Base-by-base conservation (phyloP, 1,284 basidiomycete species). In the Leccinum pseudoinsigne region DNA sequence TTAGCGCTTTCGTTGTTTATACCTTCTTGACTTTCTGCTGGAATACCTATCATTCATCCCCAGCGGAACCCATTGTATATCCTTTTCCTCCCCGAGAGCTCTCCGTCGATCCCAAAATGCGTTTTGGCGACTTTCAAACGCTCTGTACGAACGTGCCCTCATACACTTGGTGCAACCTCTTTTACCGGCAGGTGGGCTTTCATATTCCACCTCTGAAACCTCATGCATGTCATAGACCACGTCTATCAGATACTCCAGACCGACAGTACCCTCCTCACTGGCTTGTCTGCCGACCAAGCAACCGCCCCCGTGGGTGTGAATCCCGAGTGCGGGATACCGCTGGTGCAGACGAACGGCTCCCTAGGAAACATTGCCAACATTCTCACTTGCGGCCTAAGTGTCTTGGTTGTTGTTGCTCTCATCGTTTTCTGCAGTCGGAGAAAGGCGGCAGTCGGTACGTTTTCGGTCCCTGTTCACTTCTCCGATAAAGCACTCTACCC, bases 351-450 rank as follows among this genome's bases (percentile, higher is more conserved):
- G 18, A 72, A 81, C 50, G 81, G 82, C 45, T 85, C 85, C 2
- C 72, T 90, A 7, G 87, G 85, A 58, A 92, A 92, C 75, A 83
- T 92, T 66, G 89, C 89, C 67, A 88, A 93, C 74, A 86, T 90
- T 72, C 78, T 90, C 67, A 82, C 81, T 4, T 91, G 88, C 69
- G 86, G 78, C 26, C 69, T 90, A 53, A 86, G 86, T 71, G 75
- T 89, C 62, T 59, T 88, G 47, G 69, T 86, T 67, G 71, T 83
- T 31, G 68, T 76, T n/a, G 71, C 73, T 55, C 80, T 93, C 57
- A 78, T 89, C 50, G 74, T 76, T 38, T 71, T 76, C 62, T 76
- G 78, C 28, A 77, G 72, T 55, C 73, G 82, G 42, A 74, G 86
- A 63, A 82, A 80, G 67, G 85, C 85, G 55, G 85, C 73, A 21